Evolutionary conservation across 306 rosid species (phyloP), one percentile per base, ranked within the genome.

Genomic region (Vicia faba): DNA sequence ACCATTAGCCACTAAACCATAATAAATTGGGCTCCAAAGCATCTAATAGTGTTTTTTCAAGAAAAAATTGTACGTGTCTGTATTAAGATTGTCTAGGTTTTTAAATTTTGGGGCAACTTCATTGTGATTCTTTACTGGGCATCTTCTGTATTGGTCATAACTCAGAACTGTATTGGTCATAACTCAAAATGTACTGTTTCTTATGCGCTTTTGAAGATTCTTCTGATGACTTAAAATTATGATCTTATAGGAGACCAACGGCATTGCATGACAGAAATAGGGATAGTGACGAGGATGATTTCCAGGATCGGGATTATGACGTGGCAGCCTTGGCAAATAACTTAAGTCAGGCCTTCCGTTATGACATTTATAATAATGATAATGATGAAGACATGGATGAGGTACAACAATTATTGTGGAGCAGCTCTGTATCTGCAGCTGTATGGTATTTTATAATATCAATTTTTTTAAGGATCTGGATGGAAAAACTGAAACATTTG

Each of bases 261-360:
- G 86, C 96, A 5, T 70, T 95, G 79, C 99, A 88, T 36, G 99
- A 95, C 78, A 84, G 97, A 65, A 82, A 61, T 56, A 88, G 96
- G 88, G 99, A 95, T 64, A 93, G 96, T 46, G 98, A 89, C 18
- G 97, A 95, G 79, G 99, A 95, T 68, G 99, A 90, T 75, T 95
- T 86, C 67, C 97, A 90, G 81, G 99, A 95, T 53, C 88, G 96
- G 72, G 99, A 95, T 70, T 90, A 88, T 54, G 99, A 95, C 67
- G 99, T 95, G 70, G 99, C 99, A 49, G 96, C 99, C 36, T 82
- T 95, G 11, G 99, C 97, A 46, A 95, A 90, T 80, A 95, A 90
- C 81, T 78, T 95, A 69, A 95, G 96, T 75, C 97, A 95, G 83
- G 99, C 97, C 40, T 90, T 95, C 65, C 92, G 95, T 61, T 90